phyloP scores from a whole-genome alignment of 2,329 filamentous ascomycete species.

The Scleromitrula shiraiana region DNA sequence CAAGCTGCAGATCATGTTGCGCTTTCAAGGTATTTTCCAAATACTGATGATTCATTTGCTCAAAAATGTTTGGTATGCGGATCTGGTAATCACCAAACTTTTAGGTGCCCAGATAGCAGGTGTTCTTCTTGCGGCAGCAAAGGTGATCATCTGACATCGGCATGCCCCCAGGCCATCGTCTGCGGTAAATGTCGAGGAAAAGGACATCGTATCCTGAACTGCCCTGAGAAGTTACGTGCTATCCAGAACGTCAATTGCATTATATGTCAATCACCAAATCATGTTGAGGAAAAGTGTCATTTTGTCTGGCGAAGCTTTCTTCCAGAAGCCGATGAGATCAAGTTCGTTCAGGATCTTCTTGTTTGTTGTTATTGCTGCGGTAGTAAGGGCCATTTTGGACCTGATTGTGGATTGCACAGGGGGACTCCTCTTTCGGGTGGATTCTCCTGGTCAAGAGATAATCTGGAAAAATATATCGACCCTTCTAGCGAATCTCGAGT shows the following conservation, averaged over 20 bases:
- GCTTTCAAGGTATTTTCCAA: constrained; percentile 38
- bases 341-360: constrained; percentile 42
- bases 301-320: constrained; percentile 52
- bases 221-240: constrained; percentile 47
- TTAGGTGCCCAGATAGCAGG: constrained; percentile 36
- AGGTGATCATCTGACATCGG: constrained; percentile 39
- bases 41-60: constrained; percentile 23
- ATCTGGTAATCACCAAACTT: constrained; percentile 37
- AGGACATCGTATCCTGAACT: constrained; percentile 47
- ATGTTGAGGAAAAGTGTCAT: constrained; percentile 53
- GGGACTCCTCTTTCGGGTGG: constrained; percentile 25
- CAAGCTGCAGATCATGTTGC: constrained; percentile 2
- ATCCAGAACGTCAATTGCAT: constrained; percentile 49
- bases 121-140: constrained; percentile 42
- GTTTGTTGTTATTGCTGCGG: constrained; percentile 51
- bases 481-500: constrained; percentile 30
- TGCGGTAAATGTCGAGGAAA: constrained; percentile 54
- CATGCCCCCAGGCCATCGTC: constrained; percentile 43
- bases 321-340: constrained; percentile 33
- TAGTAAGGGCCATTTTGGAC: constrained; percentile 44
- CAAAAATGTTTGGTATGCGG: constrained; percentile 44
- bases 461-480: constrained; percentile 43
- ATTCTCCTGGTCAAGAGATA: constrained; percentile 46
- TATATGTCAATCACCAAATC: constrained; percentile 47
- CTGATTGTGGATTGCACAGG: constrained; percentile 40